Base-by-base conservation (phyloP, 2,329 filamentous ascomycete species). In the Paecilomyces sp. region DNA sequence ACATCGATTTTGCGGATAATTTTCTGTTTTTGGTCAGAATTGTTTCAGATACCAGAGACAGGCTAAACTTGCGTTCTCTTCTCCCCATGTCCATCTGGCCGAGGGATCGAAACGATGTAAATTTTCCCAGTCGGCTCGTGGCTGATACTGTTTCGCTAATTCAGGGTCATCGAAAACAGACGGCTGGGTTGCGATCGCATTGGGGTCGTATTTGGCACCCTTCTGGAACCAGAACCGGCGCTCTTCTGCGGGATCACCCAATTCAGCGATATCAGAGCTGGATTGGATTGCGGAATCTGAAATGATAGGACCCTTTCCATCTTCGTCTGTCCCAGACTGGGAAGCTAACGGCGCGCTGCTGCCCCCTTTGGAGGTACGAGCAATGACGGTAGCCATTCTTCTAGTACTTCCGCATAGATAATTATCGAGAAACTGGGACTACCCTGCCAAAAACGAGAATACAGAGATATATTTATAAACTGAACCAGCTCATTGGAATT, bases 111-210 rank as follows among this genome's bases (percentile, higher is more conserved):
- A 71, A 54, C 69, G 66, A 57, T 69, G 66, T 52, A 76, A 66
- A 62, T 79, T 76, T 56, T 75, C 73, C 70, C 71, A 75, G 54
- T 70, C 66, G 2, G 64, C 60, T 52, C 64, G 60, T 12, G 69
- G 71, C 25, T 65, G 64, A 56, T 72, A 72, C 57, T 69, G 65
- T 30, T 74, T 73, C 9, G 72, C 75, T 2, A 74, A 66, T 3
- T 77, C 73, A 0, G 75, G 73, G 55, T 80, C 73, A 50, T 81
- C 51, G 55, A 72, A 81, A 5, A 81, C 78, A 2, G 78, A 80
- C 4, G 74, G 77, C 62, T 79, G 68, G 0, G 70, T 75, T n/a
- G 77, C 75, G 34, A 72, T 68, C 31, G 63, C 69, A 34, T 71
- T 60, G 4, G 67, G 61, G 22, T 72, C 57, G 33, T 67, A 68